Conservation (phyloP, 2,329 filamentous ascomycete genomes). For the Fusarium xylarioides region DNA sequence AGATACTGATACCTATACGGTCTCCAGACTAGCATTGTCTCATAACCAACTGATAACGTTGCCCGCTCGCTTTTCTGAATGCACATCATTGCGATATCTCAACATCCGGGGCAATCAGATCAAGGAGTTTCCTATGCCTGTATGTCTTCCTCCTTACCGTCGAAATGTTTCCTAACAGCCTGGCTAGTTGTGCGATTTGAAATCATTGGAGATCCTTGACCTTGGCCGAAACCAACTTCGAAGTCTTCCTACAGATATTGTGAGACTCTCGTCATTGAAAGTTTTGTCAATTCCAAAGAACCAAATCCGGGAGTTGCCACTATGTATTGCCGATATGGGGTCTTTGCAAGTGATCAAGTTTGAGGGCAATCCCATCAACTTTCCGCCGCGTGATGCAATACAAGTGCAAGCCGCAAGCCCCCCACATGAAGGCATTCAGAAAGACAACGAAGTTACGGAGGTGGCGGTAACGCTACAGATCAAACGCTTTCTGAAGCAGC, state of each 20-base stretch:
- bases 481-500: conserved; percentile 67
- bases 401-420: conserved; percentile 66
- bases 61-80: conserved; percentile 76
- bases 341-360: conserved; percentile 90
- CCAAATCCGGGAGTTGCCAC: conserved; percentile 82
- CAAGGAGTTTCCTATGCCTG: conserved; percentile 66
- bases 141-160: conserved; percentile 44
- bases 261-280: conserved; percentile 83
- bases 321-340: conserved; percentile 87
- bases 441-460: conserved; percentile 71
- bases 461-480: conserved; percentile 68
- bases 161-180: conserved; percentile 36
- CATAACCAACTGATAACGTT: conserved; percentile 79
- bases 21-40: conserved; percentile 76
- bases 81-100: conserved; percentile 79
- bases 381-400: conserved; percentile 77
- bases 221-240: conserved; percentile 88
- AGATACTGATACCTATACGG: conserved; percentile 24
- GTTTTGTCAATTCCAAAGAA: conserved; percentile 90
- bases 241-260: conserved; percentile 79
- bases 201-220: conserved; percentile 90
- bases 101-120: conserved; percentile 83
- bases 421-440: conserved; percentile 61
- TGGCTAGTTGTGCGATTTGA: conserved; percentile 81
- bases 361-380: conserved; percentile 85